Conservation (phyloP, 2,329 filamentous ascomycete genomes). For the Dothideomycetes sp. region DNA sequence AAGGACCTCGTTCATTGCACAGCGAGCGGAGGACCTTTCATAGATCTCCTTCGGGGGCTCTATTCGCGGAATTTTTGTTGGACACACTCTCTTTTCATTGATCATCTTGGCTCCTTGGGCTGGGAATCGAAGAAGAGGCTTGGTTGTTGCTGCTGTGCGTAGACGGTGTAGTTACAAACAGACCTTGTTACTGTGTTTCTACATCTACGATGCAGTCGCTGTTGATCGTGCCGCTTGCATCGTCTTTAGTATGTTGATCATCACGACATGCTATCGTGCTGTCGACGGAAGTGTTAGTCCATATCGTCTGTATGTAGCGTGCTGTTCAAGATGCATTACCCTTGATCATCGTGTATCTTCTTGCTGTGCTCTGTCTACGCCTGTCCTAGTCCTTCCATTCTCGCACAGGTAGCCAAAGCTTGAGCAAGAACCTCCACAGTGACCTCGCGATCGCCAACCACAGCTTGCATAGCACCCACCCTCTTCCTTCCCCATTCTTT, state of each 20-base stretch:
- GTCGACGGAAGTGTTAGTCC: no score
- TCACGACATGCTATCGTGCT: no score
- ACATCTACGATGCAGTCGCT: constrained; percentile 51
- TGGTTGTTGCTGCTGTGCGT: not conserved
- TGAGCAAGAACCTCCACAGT: no score
- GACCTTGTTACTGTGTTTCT: not conserved
- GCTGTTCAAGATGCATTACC: no score
- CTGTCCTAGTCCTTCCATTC: no score
- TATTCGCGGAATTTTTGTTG: constrained; percentile 6
- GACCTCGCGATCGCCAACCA: no score
- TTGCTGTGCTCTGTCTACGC: no score
- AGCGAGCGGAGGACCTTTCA: constrained; percentile 8
- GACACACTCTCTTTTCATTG: constrained; percentile 8
- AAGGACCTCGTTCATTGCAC: constrained; percentile 12
- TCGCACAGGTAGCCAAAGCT: no score
- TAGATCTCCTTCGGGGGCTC: constrained; percentile 12
- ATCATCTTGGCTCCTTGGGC: not conserved
- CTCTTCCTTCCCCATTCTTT: not conserved
- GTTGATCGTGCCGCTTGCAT: no score
- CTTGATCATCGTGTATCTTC: no score
- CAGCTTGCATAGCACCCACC: constrained; percentile 1
- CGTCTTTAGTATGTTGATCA: no score
- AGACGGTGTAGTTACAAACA: not conserved
- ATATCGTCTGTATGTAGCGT: no score
- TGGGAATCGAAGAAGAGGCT: constrained; percentile 10